Base-by-base conservation (phyloP, 495 filamentous ascomycete species). In the Entonaema liquescens region DNA sequence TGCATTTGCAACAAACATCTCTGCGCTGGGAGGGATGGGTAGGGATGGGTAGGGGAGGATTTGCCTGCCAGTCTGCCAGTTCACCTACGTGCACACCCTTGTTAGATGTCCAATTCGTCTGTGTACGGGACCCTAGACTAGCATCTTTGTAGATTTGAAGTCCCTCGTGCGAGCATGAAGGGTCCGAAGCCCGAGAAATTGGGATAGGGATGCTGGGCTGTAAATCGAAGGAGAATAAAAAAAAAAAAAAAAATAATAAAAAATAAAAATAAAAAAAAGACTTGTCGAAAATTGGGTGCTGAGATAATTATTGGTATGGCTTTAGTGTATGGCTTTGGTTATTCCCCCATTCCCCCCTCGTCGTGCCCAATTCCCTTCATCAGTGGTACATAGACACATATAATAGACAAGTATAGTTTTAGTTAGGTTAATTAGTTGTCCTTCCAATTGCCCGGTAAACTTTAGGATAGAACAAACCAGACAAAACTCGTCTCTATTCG, bases 351-450 rank as follows among this genome's bases (percentile, higher is more conserved):
- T n/a, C n/a, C 49, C 23, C 47, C 33, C 56, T 65, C 60, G 55
- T n/a, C 12, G 21, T 68, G 47, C 52, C 61, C 70, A 65, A 73
- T 65, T 69, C 57, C 61, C 62, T 62, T 62, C 65, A 59, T 38
- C 28, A 25, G 31, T 33, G 6, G 6, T 33, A 63, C 42, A 62
- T 71, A 40, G 49, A n/a, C 42, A 23, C 31, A 33, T 33, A 5
- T 33, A 9, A 33, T 33, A 33, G 31, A n/a, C n/a, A n/a, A n/a
- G 31, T 33, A 33, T 33, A 7, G 6, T 7, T 33, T 33, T 2
- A 33, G 31, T 33, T 33, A 33, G 31, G 31, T 33, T 33, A 47
- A 21, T 47, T 47, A 47, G 42, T 23, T 47, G 42, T 47, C 42
- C 63, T 31, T 62, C 65, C 61, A 56, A 64, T 25, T 40, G 23